These are phyloP conservation scores for Nigrograna mackinnonii DNA, from an alignment of 2,329 filamentous ascomycete genomes.

Conservation along the genomic window DNA sequence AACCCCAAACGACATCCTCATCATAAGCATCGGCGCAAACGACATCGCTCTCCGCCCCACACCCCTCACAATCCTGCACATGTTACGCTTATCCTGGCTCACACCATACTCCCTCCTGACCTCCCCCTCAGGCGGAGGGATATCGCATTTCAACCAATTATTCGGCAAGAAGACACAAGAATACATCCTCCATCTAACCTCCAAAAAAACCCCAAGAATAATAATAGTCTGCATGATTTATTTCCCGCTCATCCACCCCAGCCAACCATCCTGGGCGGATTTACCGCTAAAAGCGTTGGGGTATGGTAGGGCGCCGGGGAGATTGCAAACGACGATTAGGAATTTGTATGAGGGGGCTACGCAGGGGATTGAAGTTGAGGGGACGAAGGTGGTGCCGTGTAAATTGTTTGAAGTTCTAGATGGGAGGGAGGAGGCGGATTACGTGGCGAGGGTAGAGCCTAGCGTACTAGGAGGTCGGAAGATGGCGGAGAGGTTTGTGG, in stretches of 20 bases:
- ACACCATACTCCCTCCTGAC: slow-evolving; percentile 25
- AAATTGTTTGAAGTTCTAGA: slow-evolving; percentile 35
- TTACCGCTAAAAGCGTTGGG: slow-evolving; percentile 30
- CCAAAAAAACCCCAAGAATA: slow-evolving; percentile 33
- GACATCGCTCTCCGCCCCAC: slow-evolving; percentile 37
- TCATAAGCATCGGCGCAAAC: slow-evolving; percentile 42
- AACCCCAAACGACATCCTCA: slow-evolving; percentile 28
- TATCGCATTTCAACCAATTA: slow-evolving; percentile 34
- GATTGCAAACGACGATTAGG: slow-evolving; percentile 36
- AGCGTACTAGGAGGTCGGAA: slow-evolving; percentile 35
- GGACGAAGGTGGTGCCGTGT: slow-evolving; percentile 34
- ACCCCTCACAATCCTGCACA: slow-evolving; percentile 27
- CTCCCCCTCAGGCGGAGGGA: slow-evolving; percentile 23
- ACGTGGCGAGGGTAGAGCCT: slow-evolving; percentile 40
- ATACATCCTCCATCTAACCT: slow-evolving; percentile 28
- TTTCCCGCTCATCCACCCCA: slow-evolving; percentile 31
- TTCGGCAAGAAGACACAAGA: slow-evolving; percentile 30
- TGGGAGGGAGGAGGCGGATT: slow-evolving; percentile 30
- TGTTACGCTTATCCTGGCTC: slow-evolving; percentile 36
- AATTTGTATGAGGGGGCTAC: slow-evolving; percentile 36
- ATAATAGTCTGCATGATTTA: slow-evolving; percentile 45
- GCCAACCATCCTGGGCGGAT: slow-evolving; percentile 38
- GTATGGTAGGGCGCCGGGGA: slow-evolving; percentile 30
- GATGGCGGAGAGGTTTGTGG: slow-evolving; percentile 32
- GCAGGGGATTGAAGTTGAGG: slow-evolving; percentile 25